Evolutionary conservation across 352 stramenopile species (phyloP).

Genomic region (Globisporangium recalcitrans): DNA sequence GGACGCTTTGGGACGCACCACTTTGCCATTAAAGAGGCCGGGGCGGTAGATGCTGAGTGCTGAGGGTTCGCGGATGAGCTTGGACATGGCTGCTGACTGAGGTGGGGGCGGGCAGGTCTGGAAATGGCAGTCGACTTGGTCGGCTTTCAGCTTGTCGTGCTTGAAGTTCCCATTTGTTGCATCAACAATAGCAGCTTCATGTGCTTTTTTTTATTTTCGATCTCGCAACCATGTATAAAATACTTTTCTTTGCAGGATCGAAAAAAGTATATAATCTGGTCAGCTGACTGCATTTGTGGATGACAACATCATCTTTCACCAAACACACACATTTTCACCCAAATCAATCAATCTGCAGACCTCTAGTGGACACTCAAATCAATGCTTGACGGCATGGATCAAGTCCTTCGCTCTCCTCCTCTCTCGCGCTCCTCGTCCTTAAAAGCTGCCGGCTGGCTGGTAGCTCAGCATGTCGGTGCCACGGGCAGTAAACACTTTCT

Average conservation of each 20-base stretch:
- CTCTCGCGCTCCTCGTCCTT: constrained; percentile 5
- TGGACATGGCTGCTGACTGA: constrained; percentile 2
- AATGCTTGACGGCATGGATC: neutral
- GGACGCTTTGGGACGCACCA: no score
- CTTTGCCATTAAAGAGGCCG: constrained; percentile 69
- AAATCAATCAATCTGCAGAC: neutral
- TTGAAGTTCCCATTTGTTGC: no score
- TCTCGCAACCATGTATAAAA: no score
- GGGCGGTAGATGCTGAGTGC: constrained; percentile 57
- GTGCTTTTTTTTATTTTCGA: no score
- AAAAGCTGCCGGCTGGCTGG: constrained; percentile 66
- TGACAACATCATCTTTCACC: neutral
- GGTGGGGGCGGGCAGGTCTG: neutral
- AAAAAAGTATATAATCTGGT: no score
- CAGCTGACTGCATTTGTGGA: no score
- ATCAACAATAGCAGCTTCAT: constrained; percentile 9
- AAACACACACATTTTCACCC: neutral
- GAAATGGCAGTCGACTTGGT: neutral
- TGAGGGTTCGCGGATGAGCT: constrained; percentile 40
- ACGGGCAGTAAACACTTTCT: constrained; percentile 64
- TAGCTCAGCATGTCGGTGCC: constrained; percentile 54
- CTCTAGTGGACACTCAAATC: constrained; percentile 1
- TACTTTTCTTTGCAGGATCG: no score
- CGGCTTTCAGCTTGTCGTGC: neutral
- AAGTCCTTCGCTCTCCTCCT: neutral